These are phyloP conservation scores for Iodosphaeria phyllophila DNA, from an alignment of 2,329 filamentous ascomycete genomes.

Conservation along the genomic window DNA sequence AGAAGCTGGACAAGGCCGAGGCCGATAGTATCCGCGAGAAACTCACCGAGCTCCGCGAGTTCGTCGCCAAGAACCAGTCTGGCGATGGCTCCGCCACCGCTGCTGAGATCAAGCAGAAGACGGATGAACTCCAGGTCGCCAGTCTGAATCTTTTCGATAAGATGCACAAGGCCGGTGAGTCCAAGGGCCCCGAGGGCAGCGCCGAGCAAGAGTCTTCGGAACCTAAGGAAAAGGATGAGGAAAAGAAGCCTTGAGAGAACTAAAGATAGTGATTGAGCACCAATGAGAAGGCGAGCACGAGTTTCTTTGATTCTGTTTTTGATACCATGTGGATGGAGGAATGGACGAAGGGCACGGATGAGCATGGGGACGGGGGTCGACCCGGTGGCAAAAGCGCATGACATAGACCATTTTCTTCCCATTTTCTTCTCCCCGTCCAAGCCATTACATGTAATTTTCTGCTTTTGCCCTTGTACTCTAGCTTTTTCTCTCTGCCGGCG, in stretches of 20 bases:
- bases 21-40: conserved; percentile 87
- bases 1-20: conserved; percentile 93
- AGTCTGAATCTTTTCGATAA: conserved; percentile 97
- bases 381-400: too few species aligned
- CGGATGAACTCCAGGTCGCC: conserved; percentile 89
- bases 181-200: conserved; percentile 30
- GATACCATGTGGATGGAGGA: too few species aligned
- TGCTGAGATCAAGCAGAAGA: conserved; percentile 95
- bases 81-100: conserved; percentile 75
- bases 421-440: too few species aligned
- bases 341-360: too few species aligned
- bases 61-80: conserved; percentile 84
- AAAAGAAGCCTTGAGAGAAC: conserved; percentile 44
- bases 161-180: conserved; percentile 91
- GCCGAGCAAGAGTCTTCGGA: conserved; percentile 24
- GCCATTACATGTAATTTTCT: too few species aligned
- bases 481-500: too few species aligned
- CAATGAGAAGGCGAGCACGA: too few species aligned
- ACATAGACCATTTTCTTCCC: too few species aligned
- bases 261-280: too few species aligned
- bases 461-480: too few species aligned
- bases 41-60: conserved; percentile 69
- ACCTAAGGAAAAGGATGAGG: conserved; percentile 37
- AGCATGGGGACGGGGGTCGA: too few species aligned
- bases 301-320: too few species aligned